phyloP scores from a whole-genome alignment of 2,329 filamentous ascomycete species.

The Thermothelomyces thermophilus region DNA sequence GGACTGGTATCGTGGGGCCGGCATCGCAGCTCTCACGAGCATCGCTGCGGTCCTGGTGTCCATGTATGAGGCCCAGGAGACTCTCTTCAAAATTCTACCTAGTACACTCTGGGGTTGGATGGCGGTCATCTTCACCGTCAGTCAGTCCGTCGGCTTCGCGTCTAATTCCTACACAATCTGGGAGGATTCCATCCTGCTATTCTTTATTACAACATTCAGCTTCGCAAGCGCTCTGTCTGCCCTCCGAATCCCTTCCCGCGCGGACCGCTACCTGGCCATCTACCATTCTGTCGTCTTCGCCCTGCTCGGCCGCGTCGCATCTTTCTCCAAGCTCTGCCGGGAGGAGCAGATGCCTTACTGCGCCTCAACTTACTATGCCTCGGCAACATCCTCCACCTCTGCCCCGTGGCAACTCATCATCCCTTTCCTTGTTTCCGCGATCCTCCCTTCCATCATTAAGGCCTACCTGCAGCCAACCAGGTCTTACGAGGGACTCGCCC shows the following conservation, averaged over 20 bases:
- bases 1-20: constrained; percentile 37
- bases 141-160: constrained; percentile 87
- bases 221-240: constrained; percentile 67
- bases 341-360: constrained; percentile 99
- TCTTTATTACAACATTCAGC: constrained; percentile 86
- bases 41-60: constrained; percentile 35
- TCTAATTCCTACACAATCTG: constrained; percentile 98
- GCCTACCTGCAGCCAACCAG: constrained; percentile 75
- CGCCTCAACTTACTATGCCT: constrained; percentile 91
- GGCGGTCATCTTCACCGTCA: constrained; percentile 70
- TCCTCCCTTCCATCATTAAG: constrained; percentile 68
- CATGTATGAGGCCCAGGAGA: constrained; percentile 39
- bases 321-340: constrained; percentile 84
- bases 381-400: constrained; percentile 83
- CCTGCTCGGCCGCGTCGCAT: constrained; percentile 69
- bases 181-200: constrained; percentile 92
- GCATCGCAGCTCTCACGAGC: constrained; percentile 40
- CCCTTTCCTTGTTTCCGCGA: constrained; percentile 64
- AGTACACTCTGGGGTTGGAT: constrained; percentile 85
- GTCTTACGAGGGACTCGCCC: constrained; percentile 81
- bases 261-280: constrained; percentile 67
- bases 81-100: constrained; percentile 53
- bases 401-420: constrained; percentile 82
- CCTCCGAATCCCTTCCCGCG: constrained; percentile 59
- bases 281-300: constrained; percentile 84